Percentiles rank a stretch among this genome's conserved stretches.
Evolutionary conservation across 495 filamentous ascomycete genomes (phyloP).

Genomic region (Trichoderma asperelloides): DNA sequence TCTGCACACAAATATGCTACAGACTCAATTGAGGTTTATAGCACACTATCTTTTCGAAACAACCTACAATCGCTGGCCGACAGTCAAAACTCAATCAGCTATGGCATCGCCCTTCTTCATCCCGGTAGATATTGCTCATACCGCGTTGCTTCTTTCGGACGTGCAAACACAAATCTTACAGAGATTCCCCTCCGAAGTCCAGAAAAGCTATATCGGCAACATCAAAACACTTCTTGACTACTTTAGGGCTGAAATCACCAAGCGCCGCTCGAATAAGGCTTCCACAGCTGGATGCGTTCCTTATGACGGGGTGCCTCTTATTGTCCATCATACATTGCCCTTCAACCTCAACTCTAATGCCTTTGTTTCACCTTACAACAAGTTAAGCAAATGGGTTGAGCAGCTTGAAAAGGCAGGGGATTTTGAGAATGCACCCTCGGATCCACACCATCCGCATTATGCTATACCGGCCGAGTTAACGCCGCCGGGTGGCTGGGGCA

Average conservation of each 20-base stretch:
- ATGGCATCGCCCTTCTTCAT: conserved; percentile 10
- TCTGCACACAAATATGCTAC: no score
- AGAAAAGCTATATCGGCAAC: not conserved
- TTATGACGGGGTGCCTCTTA: conserved; percentile 1
- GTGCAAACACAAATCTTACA: conserved; percentile 7
- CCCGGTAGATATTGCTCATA: not conserved
- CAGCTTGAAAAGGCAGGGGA: conserved; percentile 2
- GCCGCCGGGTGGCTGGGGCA: not conserved
- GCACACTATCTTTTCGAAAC: no score
- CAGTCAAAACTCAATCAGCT: not conserved
- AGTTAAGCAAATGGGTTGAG: not conserved
- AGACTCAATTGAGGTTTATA: no score
- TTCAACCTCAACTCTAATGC: conserved; percentile 9
- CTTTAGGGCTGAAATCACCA: not conserved
- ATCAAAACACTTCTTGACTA: not conserved
- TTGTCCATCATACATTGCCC: conserved; percentile 6
- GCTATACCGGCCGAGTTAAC: not conserved
- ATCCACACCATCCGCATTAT: not conserved
- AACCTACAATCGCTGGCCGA: not conserved
- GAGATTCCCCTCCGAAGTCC: not conserved
- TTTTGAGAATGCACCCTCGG: not conserved
- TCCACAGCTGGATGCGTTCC: not conserved
- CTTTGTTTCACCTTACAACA: conserved; percentile 8
- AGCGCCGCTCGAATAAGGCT: not conserved
- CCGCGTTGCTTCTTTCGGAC: conserved; percentile 2